A percentile compares a stretch with the other conserved stretches of the same genome.
Conservation (phyloP, 2,329 filamentous ascomycete species). For the Aspergillus nomiae region DNA sequence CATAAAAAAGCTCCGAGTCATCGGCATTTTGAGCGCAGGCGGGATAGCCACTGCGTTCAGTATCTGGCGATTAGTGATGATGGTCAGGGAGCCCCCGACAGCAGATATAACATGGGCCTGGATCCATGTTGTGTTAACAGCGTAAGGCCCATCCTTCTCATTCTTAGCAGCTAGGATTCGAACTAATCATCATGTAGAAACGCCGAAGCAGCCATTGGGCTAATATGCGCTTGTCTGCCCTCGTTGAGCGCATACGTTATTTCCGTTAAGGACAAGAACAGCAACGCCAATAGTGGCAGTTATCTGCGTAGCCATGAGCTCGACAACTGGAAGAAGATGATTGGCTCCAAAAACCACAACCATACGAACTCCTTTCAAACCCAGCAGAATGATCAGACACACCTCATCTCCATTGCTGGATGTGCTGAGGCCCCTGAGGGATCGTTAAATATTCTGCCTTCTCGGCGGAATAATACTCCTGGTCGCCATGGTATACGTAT, state of each 20-base stretch:
- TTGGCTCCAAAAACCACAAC: background rate
- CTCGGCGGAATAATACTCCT: background rate
- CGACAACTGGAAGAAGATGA: background rate
- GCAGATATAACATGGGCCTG: constrained; percentile 28
- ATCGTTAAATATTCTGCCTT: background rate
- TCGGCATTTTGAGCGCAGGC: constrained; percentile 29
- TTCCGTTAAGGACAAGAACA: background rate
- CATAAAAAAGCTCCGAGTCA: constrained; percentile 27
- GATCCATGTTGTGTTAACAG: constrained; percentile 26
- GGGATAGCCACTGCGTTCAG: constrained; percentile 30
- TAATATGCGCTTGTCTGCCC: constrained; percentile 30
- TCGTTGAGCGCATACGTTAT: background rate
- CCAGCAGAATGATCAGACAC: background rate
- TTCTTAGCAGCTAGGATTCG: background rate
- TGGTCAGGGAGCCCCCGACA: constrained; percentile 24
- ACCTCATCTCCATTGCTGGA: background rate
- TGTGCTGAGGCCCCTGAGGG: background rate
- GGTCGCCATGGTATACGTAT: background rate
- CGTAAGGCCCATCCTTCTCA: constrained; percentile 16
- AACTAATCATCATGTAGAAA: constrained; percentile 15
- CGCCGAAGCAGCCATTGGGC: constrained; percentile 25
- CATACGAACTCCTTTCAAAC: background rate
- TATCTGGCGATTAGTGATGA: constrained; percentile 28
- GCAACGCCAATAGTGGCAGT: background rate
- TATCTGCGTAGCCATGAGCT: background rate